These are phyloP conservation scores for Ophidiomyces ophidiicola DNA, from an alignment of 2,329 filamentous ascomycete genomes.

Conservation along the genomic window DNA sequence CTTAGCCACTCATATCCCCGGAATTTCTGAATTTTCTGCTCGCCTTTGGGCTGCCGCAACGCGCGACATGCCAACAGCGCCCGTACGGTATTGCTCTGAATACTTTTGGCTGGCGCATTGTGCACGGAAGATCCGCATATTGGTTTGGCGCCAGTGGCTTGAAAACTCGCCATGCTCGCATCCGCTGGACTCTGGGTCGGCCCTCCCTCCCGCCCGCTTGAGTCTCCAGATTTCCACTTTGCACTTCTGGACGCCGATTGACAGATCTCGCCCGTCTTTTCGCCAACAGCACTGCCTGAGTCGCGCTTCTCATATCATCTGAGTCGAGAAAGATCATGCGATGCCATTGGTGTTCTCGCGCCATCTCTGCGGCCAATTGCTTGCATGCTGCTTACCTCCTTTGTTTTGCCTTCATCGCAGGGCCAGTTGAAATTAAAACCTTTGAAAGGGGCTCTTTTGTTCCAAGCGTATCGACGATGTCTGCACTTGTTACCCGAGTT, in stretches of 20 bases:
- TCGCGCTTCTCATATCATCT: neutral
- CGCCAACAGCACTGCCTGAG: no score
- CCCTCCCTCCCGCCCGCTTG: constrained; percentile 18
- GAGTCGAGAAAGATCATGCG: neutral
- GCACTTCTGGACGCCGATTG: constrained; percentile 9
- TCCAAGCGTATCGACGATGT: no score
- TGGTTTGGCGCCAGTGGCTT: neutral
- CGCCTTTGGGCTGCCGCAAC: constrained; percentile 4
- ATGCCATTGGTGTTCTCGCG: neutral
- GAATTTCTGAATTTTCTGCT: constrained; percentile 2
- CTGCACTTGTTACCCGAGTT: no score
- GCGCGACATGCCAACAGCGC: neutral
- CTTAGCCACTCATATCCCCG: constrained; percentile 11
- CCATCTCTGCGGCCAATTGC: neutral
- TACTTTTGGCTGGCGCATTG: neutral
- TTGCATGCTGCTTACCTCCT: constrained; percentile 3
- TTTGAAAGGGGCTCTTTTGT: no score
- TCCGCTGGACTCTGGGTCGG: constrained; percentile 15
- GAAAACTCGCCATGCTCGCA: neutral
- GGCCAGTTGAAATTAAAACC: neutral
- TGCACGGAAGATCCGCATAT: neutral
- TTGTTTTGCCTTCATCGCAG: neutral
- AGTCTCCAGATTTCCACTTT: constrained; percentile 13
- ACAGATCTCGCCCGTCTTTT: neutral
- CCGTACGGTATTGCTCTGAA: neutral